Conservation (phyloP, 139 green algal species). For the Pleodorina starrii region DNA sequence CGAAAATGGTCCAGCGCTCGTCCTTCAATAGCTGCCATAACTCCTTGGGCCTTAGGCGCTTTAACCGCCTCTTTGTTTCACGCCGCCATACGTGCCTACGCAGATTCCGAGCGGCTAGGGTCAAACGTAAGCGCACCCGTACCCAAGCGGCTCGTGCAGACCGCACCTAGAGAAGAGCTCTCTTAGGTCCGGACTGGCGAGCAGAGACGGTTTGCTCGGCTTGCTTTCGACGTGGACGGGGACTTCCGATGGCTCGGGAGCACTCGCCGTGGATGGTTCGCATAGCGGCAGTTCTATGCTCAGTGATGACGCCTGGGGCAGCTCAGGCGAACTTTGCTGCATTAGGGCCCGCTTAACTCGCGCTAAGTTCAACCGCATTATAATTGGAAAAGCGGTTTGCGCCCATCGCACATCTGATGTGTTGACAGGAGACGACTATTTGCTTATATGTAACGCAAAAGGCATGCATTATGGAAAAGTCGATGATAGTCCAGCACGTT, state of each 20-base stretch:
- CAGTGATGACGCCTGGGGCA: constrained; percentile 7
- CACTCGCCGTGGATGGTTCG: neutral
- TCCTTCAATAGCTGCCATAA: neutral
- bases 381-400: neutral
- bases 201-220: constrained; percentile 13
- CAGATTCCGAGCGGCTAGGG: neutral
- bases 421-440: too few species aligned
- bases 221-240: neutral
- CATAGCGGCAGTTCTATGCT: constrained; percentile 24
- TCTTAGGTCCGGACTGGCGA: constrained; percentile 2
- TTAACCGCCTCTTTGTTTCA: constrained; percentile 7
- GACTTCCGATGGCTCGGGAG: neutral
- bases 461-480: too few species aligned
- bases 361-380: constrained; percentile 7
- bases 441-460: too few species aligned
- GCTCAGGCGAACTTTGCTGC: neutral
- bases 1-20: constrained; percentile 12
- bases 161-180: constrained; percentile 30
- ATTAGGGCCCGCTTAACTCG: constrained; percentile 25
- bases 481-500: too few species aligned
- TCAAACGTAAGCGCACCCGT: neutral
- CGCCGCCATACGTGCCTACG: constrained; percentile 27
- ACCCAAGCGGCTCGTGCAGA: neutral
- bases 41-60: constrained; percentile 9
- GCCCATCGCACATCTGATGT: too few species aligned